A percentile compares a stretch with the other conserved stretches of the same genome.
Evolutionary conservation across 2,329 filamentous ascomycete genomes (phyloP).

Genomic region (Westerdykella ornata): DNA sequence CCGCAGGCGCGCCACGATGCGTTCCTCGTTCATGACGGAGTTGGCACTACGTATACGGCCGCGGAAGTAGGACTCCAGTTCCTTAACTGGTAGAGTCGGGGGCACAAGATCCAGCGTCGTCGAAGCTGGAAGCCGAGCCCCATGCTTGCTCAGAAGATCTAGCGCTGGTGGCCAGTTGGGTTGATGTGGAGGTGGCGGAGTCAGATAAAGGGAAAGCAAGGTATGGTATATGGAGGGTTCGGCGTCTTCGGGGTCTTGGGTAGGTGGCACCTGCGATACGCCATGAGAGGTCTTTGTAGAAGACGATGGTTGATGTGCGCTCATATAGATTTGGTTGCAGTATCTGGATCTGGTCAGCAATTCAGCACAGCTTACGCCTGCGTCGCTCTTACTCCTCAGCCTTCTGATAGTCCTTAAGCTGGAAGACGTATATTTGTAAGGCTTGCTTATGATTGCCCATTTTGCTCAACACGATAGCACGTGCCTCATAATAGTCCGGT

Average conservation of each 20-base stretch:
- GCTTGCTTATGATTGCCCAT: conserved; percentile 96
- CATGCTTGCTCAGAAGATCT: conserved; percentile 82
- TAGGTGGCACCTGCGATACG: conserved; percentile 25
- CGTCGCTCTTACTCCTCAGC: conserved; percentile 67
- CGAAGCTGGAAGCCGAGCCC: conserved; percentile 78
- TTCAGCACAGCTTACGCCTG: too few relatives aligned
- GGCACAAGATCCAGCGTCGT: conserved; percentile 85
- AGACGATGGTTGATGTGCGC: conserved; percentile 19
- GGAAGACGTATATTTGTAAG: conserved; percentile 95
- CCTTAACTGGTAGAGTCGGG: conserved; percentile 64
- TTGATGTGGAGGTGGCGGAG: conserved; percentile 65
- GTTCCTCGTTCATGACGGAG: conserved; percentile 69
- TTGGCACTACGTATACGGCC: conserved; percentile 84
- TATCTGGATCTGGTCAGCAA: conserved; percentile 38
- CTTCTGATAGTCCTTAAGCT: conserved; percentile 76
- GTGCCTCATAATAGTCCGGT: conserved; percentile 76
- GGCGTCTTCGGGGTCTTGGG: conserved; percentile 46
- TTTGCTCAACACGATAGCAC: conserved; percentile 84
- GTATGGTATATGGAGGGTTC: conserved; percentile 83
- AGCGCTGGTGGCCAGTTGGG: conserved; percentile 74
- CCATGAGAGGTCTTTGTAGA: conserved; percentile 38
- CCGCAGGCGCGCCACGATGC: conserved; percentile 68
- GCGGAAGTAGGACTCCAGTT: conserved; percentile 85
- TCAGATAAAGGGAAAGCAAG: conserved; percentile 81
- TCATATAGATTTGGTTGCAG: conserved; percentile 77